phyloP scores from a whole-genome alignment of 108 stramenopile genomes.

The Licmophora abbreviata region DNA sequence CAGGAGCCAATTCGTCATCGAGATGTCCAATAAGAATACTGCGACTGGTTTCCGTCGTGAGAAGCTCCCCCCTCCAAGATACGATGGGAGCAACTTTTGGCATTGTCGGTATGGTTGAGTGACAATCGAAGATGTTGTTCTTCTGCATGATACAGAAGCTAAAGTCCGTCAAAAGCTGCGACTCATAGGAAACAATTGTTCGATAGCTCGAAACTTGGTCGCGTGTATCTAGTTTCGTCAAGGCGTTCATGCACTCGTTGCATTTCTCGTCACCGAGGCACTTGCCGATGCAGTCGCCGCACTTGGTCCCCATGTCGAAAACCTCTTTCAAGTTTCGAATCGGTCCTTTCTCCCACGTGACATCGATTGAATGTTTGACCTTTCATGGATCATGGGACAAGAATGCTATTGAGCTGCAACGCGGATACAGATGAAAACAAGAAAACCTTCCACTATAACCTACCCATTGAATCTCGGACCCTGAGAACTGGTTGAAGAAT shows the following conservation, averaged over 20 bases:
- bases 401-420: too few relatives aligned
- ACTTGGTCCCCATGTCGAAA: slow-evolving; percentile 61
- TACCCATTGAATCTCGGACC: slow-evolving; percentile 47
- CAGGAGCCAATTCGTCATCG: slow-evolving; percentile 41
- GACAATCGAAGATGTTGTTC: slow-evolving; percentile 85
- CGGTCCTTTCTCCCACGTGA: slow-evolving; percentile 86
- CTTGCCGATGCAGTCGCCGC: slow-evolving; percentile 58
- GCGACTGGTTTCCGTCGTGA: slow-evolving; percentile 57
- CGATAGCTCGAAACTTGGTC: slow-evolving; percentile 86
- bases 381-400: too few relatives aligned
- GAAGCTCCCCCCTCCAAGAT: slow-evolving; percentile 59
- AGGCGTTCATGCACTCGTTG: slow-evolving; percentile 53
- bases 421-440: too few relatives aligned
- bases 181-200: slow-evolving; percentile 91
- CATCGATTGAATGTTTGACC: too few relatives aligned
- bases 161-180: slow-evolving; percentile 76
- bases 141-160: slow-evolving; percentile 87
- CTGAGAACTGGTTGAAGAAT: slow-evolving; percentile 70
- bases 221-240: slow-evolving; percentile 68
- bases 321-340: slow-evolving; percentile 70
- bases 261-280: slow-evolving; percentile 66
- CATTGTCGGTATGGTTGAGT: slow-evolving; percentile 53
- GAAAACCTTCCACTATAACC: too few relatives aligned
- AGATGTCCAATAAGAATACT: slow-evolving; percentile 87
- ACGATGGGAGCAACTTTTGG: slow-evolving; percentile 55